These are phyloP conservation scores for Lentinula guzmanii DNA, from an alignment of 768 basidiomycete species.

Conservation along the genomic window DNA sequence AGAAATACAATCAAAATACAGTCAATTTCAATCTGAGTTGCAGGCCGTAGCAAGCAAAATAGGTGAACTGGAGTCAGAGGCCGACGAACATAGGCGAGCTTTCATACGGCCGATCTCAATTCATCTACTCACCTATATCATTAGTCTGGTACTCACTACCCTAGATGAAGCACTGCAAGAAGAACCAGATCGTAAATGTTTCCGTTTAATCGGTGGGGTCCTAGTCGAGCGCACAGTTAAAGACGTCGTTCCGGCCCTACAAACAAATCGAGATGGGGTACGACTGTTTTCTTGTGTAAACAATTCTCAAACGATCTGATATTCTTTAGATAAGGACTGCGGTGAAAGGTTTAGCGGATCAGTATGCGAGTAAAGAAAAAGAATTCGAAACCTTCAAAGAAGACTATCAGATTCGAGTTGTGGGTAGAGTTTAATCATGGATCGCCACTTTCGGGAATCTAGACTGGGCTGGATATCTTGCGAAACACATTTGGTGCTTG, in stretches of 20 bases:
- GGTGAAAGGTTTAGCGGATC: conserved; percentile 68
- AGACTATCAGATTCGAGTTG: conserved; percentile 70
- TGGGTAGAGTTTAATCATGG: conserved; percentile 13
- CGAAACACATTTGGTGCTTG: no score
- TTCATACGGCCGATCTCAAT: not conserved
- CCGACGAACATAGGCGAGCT: conserved; percentile 87
- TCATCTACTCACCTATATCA: not conserved
- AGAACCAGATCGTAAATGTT: conserved; percentile 91
- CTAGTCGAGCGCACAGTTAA: conserved; percentile 94
- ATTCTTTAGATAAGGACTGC: conserved; percentile 72
- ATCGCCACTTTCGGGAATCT: not conserved
- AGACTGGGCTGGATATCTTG: no score
- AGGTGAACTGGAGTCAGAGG: conserved; percentile 91
- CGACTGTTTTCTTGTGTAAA: conserved; percentile 16
- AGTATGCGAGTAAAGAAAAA: conserved; percentile 85
- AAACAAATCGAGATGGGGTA: conserved; percentile 87
- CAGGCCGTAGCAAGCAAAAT: conserved; percentile 93
- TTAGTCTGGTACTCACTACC: conserved; percentile 83
- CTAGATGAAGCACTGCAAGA: conserved; percentile 75
- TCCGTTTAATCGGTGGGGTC: conserved; percentile 92
- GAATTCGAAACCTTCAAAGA: conserved; percentile 77
- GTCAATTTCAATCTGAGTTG: conserved; percentile 80
- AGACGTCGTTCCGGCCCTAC: conserved; percentile 86
- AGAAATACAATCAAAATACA: conserved; percentile 84
- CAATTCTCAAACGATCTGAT: conserved; percentile 11